phyloP scores from a whole-genome alignment of 176 grass and related monocot species.

The Dactylis glomerata region DNA sequence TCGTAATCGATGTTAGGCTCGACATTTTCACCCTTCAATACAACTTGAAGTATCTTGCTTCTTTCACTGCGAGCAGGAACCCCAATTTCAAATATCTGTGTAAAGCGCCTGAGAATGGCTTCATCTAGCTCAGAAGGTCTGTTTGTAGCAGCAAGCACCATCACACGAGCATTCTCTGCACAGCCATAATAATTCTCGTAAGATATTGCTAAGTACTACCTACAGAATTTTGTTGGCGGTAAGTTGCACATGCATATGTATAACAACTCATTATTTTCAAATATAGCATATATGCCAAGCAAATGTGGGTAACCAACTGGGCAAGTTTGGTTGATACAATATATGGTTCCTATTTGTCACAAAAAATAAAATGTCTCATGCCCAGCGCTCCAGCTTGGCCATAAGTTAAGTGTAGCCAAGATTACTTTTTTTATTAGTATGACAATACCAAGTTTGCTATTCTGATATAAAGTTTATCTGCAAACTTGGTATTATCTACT shows the following conservation, averaged over 20 bases:
- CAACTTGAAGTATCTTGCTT: conserved; percentile 85
- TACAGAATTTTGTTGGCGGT: background rate
- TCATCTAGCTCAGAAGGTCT: conserved; percentile 91
- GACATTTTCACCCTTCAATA: conserved; percentile 82
- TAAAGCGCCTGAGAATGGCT: conserved; percentile 92
- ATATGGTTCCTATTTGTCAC: background rate
- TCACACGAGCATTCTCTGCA: conserved; percentile 92
- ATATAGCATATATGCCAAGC: background rate
- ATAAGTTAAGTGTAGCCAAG: background rate
- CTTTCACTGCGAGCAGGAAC: conserved; percentile 76
- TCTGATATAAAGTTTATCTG: background rate
- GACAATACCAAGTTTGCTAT: background rate
- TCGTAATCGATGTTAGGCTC: conserved; percentile 75
- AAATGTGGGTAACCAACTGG: background rate
- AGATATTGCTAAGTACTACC: background rate
- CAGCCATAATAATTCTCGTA: background rate
- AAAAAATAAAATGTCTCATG: background rate
- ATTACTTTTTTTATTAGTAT: background rate
- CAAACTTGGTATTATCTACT: background rate
- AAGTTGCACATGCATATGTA: background rate
- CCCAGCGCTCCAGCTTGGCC: background rate
- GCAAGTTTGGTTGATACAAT: background rate
- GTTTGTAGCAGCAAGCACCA: conserved; percentile 99
- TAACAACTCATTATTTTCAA: background rate
- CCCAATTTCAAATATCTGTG: conserved; percentile 92